Conservation (phyloP, 768 basidiomycete genomes). For the Mrakia blollopis region DNA sequence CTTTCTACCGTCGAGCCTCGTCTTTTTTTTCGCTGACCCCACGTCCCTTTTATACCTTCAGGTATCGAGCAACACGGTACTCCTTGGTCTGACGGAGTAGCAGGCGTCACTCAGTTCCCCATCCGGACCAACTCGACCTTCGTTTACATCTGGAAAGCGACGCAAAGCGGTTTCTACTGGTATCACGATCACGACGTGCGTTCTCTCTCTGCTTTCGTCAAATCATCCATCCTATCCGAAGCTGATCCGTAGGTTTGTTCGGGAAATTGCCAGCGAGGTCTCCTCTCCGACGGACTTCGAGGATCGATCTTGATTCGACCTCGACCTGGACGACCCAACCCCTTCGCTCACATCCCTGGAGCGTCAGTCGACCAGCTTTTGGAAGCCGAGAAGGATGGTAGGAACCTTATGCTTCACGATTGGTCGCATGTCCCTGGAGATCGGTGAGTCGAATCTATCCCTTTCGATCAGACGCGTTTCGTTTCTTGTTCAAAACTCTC, state of each 20-base stretch:
- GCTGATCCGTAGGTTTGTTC: too few species aligned
- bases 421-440: not conserved
- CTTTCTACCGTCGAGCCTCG: too few species aligned
- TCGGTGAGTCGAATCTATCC: not conserved
- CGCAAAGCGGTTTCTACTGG: not conserved
- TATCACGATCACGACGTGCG: not conserved
- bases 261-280: not conserved
- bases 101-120: not conserved
- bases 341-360: not conserved
- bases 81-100: not conserved
- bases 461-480: not conserved
- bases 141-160: not conserved
- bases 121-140: not conserved
- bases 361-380: not conserved
- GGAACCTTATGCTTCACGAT: not conserved
- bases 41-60: too few species aligned
- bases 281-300: not conserved
- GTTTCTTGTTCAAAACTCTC: too few species aligned
- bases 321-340: constrained; percentile 6
- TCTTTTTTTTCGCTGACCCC: too few species aligned
- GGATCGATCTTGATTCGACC: not conserved
- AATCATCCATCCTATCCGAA: too few species aligned
- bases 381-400: not conserved
- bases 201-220: too few species aligned
- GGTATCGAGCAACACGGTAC: not conserved